Evolutionary conservation across 2,329 filamentous ascomycete genomes (phyloP).

Genomic region (Whalleya microplaca): DNA sequence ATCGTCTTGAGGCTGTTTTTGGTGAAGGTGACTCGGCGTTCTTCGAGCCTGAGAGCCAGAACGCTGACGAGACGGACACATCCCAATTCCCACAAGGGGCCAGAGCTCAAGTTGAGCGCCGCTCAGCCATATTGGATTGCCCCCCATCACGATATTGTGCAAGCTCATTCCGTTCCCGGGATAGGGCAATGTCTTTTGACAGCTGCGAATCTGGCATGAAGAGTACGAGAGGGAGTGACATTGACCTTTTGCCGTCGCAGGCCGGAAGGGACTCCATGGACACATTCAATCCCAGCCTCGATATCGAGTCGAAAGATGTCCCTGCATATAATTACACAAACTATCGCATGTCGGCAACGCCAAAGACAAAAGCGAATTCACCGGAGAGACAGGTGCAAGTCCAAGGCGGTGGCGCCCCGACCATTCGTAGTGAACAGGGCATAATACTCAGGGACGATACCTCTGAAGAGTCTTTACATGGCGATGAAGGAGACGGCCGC

Average conservation of each 20-base stretch:
- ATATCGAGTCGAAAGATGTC: slow-evolving; percentile 32
- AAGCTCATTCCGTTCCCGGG: slow-evolving; percentile 22
- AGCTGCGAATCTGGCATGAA: slow-evolving; percentile 11
- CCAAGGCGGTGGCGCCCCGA: slow-evolving; percentile 29
- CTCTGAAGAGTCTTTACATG: slow-evolving; percentile 18
- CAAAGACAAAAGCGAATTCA: slow-evolving; percentile 32
- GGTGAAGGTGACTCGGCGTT: slow-evolving; percentile 32
- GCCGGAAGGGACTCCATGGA: slow-evolving; percentile 36
- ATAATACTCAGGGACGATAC: slow-evolving; percentile 35
- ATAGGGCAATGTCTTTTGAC: slow-evolving; percentile 17
- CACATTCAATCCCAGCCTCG: slow-evolving; percentile 36
- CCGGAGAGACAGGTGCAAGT: slow-evolving; percentile 35
- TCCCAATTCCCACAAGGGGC: slow-evolving; percentile 2
- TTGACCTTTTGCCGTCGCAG: slow-evolving; percentile 39
- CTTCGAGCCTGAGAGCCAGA: slow-evolving; percentile 27
- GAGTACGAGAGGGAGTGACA: slow-evolving; percentile 31
- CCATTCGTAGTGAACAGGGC: slow-evolving; percentile 39
- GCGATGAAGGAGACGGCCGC: slow-evolving; percentile 9
- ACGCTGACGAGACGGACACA: slow-evolving; percentile 12
- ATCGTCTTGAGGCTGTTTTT: slow-evolving; percentile 28
- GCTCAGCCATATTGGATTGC: slow-evolving; percentile 4
- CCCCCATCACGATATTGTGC: slow-evolving; percentile 10
- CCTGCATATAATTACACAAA: slow-evolving; percentile 30
- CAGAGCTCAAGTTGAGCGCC: slow-evolving; percentile 9
- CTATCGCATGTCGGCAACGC: slow-evolving; percentile 25